These are phyloP conservation scores for Rhynchosporium secalis DNA, from an alignment of 2,329 filamentous ascomycete genomes.

Conservation along the genomic window DNA sequence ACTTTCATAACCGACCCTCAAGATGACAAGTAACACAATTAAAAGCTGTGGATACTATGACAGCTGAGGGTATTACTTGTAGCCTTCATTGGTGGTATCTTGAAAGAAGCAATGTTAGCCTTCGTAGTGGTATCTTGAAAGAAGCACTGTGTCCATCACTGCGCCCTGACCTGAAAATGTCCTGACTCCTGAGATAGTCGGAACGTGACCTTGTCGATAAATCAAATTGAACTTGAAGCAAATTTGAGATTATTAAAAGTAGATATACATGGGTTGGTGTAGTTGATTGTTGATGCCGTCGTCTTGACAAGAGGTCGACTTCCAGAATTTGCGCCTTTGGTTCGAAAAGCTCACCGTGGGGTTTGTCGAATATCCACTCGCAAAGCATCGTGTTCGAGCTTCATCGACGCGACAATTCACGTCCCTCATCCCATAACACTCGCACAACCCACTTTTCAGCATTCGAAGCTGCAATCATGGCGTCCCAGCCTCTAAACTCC, in stretches of 20 bases:
- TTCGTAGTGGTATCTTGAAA: neutral
- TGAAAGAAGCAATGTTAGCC: no score
- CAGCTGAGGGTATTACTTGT: no score
- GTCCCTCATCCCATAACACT: neutral
- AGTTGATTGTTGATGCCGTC: no score
- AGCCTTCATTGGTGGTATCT: no score
- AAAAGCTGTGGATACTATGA: no score
- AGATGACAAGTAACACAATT: no score
- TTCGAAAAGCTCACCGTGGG: neutral
- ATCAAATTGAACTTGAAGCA: no score
- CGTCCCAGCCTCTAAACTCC: slow-evolving; percentile 56
- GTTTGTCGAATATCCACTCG: neutral
- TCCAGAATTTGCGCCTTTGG: neutral
- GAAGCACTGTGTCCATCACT: neutral
- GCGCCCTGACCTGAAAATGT: neutral
- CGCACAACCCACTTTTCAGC: neutral
- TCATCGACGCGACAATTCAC: slow-evolving; percentile 17
- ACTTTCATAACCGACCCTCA: neutral
- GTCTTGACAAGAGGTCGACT: no score
- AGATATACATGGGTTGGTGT: no score
- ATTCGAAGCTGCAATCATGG: slow-evolving; percentile 44
- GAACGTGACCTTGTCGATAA: no score
- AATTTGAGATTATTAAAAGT: no score
- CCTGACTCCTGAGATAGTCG: no score
- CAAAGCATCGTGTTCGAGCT: slow-evolving; percentile 14